Base-by-base conservation (phyloP, 257 asterid species). In the Marsdenia floribunda region DNA sequence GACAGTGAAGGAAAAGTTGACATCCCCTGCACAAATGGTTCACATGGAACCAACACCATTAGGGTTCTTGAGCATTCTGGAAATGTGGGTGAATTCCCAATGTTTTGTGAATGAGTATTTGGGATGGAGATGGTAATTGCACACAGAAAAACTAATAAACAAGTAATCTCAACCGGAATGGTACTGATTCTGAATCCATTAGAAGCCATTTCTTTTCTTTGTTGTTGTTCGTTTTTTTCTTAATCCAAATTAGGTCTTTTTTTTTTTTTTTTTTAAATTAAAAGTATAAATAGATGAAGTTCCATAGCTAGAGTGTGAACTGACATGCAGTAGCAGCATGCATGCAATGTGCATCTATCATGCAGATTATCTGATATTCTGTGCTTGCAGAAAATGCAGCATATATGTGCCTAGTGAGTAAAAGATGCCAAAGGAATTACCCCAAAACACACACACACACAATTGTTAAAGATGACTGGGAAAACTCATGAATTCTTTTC, bases 21-120 rank as follows among this genome's bases (percentile, higher is more conserved):
- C 70, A 33, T 57, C 60, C 92, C 96, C 80, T 87, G 90, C 71
- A 85, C 91, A 71, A 88, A 90, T 5, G 92, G 87, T 0, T 79
- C 88, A 59, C 96, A 92, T 0, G 96, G 83, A 19, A 87, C 86
- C 68, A 90, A 70, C 0, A 81, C 77, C 3, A 90, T 72, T 76
- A 90, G 76, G 67, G 76, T 84, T 0, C 89, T 86, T 1, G 82
- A 83, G 38, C 96, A 88, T 3, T 77, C 89, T 0, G 80, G 70
- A 7, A 75, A 37, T 2, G 91, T 76, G 5, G 73, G 73, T 35
- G 73, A 22, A 59, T 75, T 75, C 13, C 68, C 83, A 44, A 6
- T n/a, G 4, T 44, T 74, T 73, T 86, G 92, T 75, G 91, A 76
- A 2, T 22, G 16, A 74, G 71, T 46, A 13, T 12, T 35, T 47